A percentile compares a stretch with the other conserved stretches of the same genome.
These are phyloP conservation scores for Syzygium grande DNA, from an alignment of 345 rosid species.

Conservation along the genomic window DNA sequence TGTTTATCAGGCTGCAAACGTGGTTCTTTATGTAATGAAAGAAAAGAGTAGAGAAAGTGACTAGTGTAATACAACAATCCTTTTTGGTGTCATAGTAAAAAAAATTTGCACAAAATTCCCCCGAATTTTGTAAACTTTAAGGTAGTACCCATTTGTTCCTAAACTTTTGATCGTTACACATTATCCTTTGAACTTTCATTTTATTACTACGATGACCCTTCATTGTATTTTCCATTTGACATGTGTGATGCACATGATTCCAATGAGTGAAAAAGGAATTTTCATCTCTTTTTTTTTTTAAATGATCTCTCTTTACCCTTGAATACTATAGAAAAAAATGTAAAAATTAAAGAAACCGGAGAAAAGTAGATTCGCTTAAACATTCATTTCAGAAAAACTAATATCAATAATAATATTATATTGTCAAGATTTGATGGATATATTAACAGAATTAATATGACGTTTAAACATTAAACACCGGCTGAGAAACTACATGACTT, in stretches of 20 bases:
- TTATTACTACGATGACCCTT: background rate
- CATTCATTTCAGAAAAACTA: background rate
- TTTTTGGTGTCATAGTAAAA: background rate
- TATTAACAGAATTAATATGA: background rate
- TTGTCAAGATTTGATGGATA: background rate
- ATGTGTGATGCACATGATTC: background rate
- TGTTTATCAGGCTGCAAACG: background rate
- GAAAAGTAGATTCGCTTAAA: background rate
- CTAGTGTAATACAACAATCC: fast-evolving
- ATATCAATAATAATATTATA: background rate
- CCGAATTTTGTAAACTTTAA: background rate
- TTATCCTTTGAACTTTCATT: background rate
- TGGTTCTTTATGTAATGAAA: background rate
- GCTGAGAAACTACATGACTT: no score
- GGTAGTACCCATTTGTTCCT: background rate
- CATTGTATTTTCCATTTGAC: fast-evolving
- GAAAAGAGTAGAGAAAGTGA: background rate
- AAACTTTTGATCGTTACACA: background rate
- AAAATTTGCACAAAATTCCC: background rate
- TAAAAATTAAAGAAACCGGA: background rate
- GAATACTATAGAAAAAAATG: background rate
- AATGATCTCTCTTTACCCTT: background rate
- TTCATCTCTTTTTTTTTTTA: background rate
- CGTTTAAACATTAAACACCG: background rate
- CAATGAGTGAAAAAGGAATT: background rate